Base-by-base conservation (phyloP, 1,284 basidiomycete species). In the Marasmius oreades region DNA sequence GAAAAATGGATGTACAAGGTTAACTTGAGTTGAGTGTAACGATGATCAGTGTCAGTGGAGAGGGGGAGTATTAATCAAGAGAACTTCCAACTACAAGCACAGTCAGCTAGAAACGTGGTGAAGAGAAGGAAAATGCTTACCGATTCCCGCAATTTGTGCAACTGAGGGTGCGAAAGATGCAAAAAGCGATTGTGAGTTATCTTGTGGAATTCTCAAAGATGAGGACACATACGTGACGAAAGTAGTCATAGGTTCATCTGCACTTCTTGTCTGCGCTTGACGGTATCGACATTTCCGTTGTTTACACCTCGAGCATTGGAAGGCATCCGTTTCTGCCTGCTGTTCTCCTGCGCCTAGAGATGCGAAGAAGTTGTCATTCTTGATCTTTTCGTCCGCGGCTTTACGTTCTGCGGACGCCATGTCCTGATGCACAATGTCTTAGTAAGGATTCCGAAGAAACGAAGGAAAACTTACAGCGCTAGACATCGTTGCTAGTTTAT, bases 231-330 rank as follows among this genome's bases (percentile, higher is more conserved):
- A 72, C 69, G 69, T 73, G 63, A 61, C 43, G 58, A 55, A 72
- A 42, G 63, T 69, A 28, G 94, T 96, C 95, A 98, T 97, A 39
- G 94, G 95, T 74, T 96, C 95, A 76, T 98, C 95, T 36, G 95
- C 95, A 68, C 88, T 92, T 61, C 95, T 81, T 5, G 95, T 98
- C 70, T 98, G 94, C 67, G 92, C 93, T 75, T 96, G 95, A 64
- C 93, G 90, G 68, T 97, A 97, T 48, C 90, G 85, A 65, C 92
- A 94, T 75, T 94, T 93, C 63, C 92, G 77, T 85, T 93, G 88
- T 63, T 92, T 93, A 84, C 96, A 99, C 64, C 92, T 84, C 18
- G 85, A 81, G 67, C 97, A 99, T 70, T 98, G 94, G 90, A 99
- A 99, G 1, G 94, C 94, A 64, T 96, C 94, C 0, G 97, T 99